Evolutionary conservation across 2,329 filamentous ascomycete genomes (phyloP).

Genomic region (Pseudogymnoascus sp.): DNA sequence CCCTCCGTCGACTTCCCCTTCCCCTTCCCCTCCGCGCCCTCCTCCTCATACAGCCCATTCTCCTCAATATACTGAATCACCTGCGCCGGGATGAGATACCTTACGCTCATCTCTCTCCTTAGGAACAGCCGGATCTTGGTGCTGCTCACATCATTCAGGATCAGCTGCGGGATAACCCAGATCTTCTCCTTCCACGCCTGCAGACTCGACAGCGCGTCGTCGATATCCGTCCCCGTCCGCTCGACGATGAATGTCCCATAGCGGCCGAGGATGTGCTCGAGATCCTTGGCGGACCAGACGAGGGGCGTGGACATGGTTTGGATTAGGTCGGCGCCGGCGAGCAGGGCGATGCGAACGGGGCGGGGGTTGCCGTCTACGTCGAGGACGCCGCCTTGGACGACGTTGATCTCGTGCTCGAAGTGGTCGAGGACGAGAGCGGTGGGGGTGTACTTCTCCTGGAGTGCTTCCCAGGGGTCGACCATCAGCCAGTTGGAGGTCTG

Average conservation of each 20-base stretch:
- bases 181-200: constrained; percentile 80
- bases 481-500: constrained; percentile 71
- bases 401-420: constrained; percentile 84
- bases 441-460: constrained; percentile 74
- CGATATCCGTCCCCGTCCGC: constrained; percentile 78
- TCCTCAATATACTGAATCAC: constrained; percentile 69
- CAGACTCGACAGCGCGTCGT: constrained; percentile 75
- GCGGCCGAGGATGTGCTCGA: constrained; percentile 72
- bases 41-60: constrained; percentile 55
- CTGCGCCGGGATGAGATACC: constrained; percentile 64
- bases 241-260: constrained; percentile 85
- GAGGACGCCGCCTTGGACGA: constrained; percentile 64
- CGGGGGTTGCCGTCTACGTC: constrained; percentile 58
- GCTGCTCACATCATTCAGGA: constrained; percentile 77
- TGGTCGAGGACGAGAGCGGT: constrained; percentile 87
- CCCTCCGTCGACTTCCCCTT: constrained; percentile 16
- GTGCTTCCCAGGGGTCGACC: constrained; percentile 85
- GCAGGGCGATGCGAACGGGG: constrained; percentile 61
- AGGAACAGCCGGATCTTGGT: constrained; percentile 75
- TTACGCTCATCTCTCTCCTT: constrained; percentile 71
- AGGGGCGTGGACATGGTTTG: constrained; percentile 61
- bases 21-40: constrained; percentile 19
- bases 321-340: constrained; percentile 71
- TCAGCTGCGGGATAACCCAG: constrained; percentile 79
- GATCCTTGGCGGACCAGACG: constrained; percentile 76